phyloP scores from a whole-genome alignment of 2,329 filamentous ascomycete species.

The Talaromyces pinophilus region DNA sequence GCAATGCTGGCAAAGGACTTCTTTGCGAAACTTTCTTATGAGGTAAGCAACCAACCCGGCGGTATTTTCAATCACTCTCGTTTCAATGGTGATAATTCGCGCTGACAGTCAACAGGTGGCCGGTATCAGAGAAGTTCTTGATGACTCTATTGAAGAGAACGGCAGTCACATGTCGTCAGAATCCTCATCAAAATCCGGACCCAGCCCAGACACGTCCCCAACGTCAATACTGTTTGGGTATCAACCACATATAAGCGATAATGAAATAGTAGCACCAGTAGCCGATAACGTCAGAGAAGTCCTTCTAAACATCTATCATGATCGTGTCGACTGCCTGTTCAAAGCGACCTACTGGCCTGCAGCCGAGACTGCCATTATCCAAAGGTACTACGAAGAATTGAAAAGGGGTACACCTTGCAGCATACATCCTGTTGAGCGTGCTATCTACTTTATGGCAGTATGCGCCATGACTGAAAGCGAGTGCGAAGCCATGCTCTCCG shows the following conservation, averaged over 20 bases:
- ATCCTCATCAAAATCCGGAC: background rate
- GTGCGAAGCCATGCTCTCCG: conserved; percentile 9
- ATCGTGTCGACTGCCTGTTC: conserved; percentile 12
- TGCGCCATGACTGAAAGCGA: conserved; percentile 6
- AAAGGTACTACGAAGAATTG: background rate
- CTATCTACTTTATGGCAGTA: conserved; percentile 13
- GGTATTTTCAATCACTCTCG: background rate
- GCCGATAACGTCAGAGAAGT: background rate
- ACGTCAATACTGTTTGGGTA: conserved; percentile 4
- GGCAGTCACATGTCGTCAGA: background rate
- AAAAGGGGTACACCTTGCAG: background rate
- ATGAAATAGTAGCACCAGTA: background rate
- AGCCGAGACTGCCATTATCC: background rate
- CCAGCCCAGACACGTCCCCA: background rate
- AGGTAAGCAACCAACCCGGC: background rate
- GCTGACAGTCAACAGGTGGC: conserved; percentile 2
- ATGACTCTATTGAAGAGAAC: background rate
- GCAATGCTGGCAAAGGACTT: conserved; percentile 6
- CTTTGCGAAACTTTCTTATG: conserved; percentile 3
- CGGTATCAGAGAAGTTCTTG: conserved; percentile 8
- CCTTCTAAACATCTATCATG: conserved; percentile 6
- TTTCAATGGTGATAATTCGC: background rate
- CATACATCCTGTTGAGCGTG: background rate
- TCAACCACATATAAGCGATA: background rate
- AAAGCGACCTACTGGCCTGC: conserved; percentile 12